These are phyloP conservation scores for Staphylotrichum longicolle DNA, from an alignment of 495 filamentous ascomycete genomes.

Conservation along the genomic window DNA sequence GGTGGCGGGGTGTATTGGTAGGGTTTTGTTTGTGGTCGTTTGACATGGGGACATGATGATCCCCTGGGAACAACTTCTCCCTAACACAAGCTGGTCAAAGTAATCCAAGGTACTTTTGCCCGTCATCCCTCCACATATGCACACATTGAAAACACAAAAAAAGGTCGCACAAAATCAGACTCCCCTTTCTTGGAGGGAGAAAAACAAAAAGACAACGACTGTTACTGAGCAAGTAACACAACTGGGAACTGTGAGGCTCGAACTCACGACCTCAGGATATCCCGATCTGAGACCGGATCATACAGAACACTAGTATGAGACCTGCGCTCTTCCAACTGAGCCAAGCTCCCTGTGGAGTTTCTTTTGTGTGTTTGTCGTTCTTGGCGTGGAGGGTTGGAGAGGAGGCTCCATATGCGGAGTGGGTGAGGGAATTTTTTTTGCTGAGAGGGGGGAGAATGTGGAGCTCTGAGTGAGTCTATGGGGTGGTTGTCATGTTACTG, in stretches of 20 bases:
- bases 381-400: not conserved
- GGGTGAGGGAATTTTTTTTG: not conserved
- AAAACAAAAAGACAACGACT: not conserved
- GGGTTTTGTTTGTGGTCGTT: not conserved
- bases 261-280: slow-evolving; percentile 28
- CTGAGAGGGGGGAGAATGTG: not conserved
- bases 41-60: no score
- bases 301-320: slow-evolving; percentile 20
- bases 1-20: slow-evolving; percentile 50
- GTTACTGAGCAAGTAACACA: not conserved
- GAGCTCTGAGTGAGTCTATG: not conserved
- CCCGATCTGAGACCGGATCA: slow-evolving; percentile 22
- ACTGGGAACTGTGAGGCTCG: slow-evolving; percentile 25
- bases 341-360: slow-evolving; percentile 22
- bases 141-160: no score
- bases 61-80: no score
- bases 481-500: no score
- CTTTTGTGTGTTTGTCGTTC: not conserved
- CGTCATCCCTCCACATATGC: no score
- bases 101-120: no score
- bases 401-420: not conserved
- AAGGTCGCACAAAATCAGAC: no score
- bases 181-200: not conserved
- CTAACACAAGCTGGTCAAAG: no score
- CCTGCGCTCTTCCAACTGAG: slow-evolving; percentile 29